Base-by-base conservation (phyloP, 164 flowering plant genomes). In the Euptelea pleiosperma region DNA sequence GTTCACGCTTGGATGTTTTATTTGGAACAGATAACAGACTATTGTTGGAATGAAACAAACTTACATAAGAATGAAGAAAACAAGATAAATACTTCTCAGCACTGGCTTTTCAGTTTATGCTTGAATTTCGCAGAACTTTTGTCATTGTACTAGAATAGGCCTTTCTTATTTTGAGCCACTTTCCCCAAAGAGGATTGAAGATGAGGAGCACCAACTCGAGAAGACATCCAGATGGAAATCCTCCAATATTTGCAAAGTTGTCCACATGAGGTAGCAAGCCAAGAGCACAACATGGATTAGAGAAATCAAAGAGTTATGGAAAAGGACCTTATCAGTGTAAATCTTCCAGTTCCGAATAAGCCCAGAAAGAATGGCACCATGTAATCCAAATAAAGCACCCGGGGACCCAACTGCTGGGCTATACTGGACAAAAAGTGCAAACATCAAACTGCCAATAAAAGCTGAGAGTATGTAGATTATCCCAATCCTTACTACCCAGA, bases 181-280 rank as follows among this genome's bases (percentile, higher is more conserved):
- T 74, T 60, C 28, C 64, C 64, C 5, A 64, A 39, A 58, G 74
- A 50, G 89, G 91, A 62, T 75, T 64, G 65, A 72, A 78, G 19
- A n/a, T n/a, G n/a, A 83, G 61, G 34, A 85, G 78, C 64, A 72
- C 70, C 46, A 73, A 77, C 22, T 96, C 98, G 0, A 84, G 83
- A 43, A 89, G 86, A 41, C 79, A 55, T 53, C 96, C 95, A 5
- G 91, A 70, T 11, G 81, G 44, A 59, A 86, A 73, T 34, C 87
- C 95, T 42, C 91, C 91, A 11, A 91, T 64, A 40, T 70, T 91
- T 45, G 91, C 37, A 63, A 81, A 86, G 56, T 82, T 89, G 83
- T 82, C 84, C 16, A 83, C 64, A 50, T 71, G 75, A 34, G 96
- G 98, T 39, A 87, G 75, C 51, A 91, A 42, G 1, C 98, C 96